Evolutionary conservation across 192 early-diverging fungal species (phyloP), one percentile per base, ranked within the genome.

Genomic region (Coemansia sp.): DNA sequence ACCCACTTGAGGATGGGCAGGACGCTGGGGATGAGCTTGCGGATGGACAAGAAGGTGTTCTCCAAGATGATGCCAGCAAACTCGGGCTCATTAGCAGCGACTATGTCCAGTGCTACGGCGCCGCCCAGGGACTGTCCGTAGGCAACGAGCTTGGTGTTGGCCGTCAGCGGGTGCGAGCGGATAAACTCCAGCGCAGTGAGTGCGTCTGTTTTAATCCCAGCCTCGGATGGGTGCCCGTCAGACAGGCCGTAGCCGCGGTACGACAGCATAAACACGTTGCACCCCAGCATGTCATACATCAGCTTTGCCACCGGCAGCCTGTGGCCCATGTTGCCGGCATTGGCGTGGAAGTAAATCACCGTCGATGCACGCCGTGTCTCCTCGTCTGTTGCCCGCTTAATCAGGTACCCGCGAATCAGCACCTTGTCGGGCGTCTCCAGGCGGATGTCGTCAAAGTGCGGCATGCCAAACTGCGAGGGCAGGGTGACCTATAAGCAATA

Each of bases 251-350:
- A 97, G 37, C 97, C 96, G 66, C 97, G 86, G 62, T 99, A 99
- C n/a, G 95, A 97, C 18, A 98, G 84, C 93, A 99, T 93, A 58
- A 96, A 90, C 13, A 99, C 89, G 78, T 99, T 98, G 79, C 86
- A 88, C 20, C 84, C 79, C 36, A 86, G 85, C 23, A 74, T 71
- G 23, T 81, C 67, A 66, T 91, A 84, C 56, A 97, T 81, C 3
- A 88, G 72, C 59, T 87, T 84, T 21, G 95, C 94, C 51, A 97
- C 93, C 6, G 95, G 95, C 59, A 99, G 83, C 13, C 97, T 86
- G 72, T 99, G 96, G 38, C 97, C 97, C 91, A 98, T 94, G 73
- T 99, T 99, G 31, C 97, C 97, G 18, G 97, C 97, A 67, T 99
- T 99, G 28, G 95, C 95, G 69, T 99, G 97, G 60, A 91, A 92